Evolutionary conservation across 352 stramenopile genomes (phyloP).

Genomic region (Aphanomyces invadans): DNA sequence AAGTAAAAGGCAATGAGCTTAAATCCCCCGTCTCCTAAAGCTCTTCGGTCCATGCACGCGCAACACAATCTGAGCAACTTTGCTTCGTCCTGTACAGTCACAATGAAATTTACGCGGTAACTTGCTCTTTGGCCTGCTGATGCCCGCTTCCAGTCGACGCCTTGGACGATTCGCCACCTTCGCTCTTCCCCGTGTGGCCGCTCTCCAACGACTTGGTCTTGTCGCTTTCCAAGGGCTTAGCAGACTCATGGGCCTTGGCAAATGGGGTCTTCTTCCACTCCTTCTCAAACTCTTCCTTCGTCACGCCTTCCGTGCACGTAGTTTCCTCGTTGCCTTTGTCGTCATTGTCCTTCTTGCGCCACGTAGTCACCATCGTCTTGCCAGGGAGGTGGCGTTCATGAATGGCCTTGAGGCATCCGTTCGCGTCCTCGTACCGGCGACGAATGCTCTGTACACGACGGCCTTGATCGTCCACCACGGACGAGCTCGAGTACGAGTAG

Average conservation of each 20-base stretch:
- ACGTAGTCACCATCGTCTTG: conserved; percentile 57
- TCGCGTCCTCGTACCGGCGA: conserved; percentile 77
- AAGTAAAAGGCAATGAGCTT: too few relatives aligned
- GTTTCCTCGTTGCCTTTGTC: conserved; percentile 59
- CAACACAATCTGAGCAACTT: too few relatives aligned
- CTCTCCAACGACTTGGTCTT: not conserved
- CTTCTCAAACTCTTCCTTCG: conserved; percentile 60
- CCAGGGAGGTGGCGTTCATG: conserved; percentile 62
- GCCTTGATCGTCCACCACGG: conserved; percentile 59
- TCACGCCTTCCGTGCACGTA: conserved; percentile 43
- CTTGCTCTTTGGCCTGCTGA: too few relatives aligned
- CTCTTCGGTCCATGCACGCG: too few relatives aligned
- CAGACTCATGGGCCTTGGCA: conserved; percentile 35
- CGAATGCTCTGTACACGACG: conserved; percentile 58
- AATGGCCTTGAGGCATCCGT: conserved; percentile 65
- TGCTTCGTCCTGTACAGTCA: too few relatives aligned
- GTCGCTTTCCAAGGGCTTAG: not conserved
- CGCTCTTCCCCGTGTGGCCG: not conserved
- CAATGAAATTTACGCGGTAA: too few relatives aligned
- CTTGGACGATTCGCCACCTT: not conserved
- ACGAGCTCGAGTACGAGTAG: conserved; percentile 73
- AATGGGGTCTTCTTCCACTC: conserved; percentile 66
- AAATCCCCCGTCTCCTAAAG: too few relatives aligned
- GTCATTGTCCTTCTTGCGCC: conserved; percentile 54
- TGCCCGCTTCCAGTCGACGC: too few relatives aligned